Evolutionary conservation across 2,329 filamentous ascomycete genomes (phyloP), one percentile per base, ranked within the genome.

Genomic region (Colletotrichum sp.): DNA sequence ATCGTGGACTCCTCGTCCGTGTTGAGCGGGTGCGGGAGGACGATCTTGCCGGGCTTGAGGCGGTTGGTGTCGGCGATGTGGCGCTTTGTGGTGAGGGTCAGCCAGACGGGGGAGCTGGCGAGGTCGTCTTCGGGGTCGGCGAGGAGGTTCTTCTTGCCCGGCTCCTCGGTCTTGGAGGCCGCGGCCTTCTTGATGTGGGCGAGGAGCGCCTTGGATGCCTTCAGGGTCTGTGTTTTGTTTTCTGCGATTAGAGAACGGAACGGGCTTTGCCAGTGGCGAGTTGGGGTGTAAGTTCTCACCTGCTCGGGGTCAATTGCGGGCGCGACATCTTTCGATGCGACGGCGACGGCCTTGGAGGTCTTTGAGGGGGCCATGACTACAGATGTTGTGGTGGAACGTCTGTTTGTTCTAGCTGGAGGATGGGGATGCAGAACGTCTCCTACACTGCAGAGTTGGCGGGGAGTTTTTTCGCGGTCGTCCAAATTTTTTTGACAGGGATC

Each of bases 11-110:
- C 90, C 72, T 90, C 87, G 79, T 92, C 90, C 78, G 90, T 88
- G 86, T 95, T 93, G 78, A 98, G 90, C 12, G 94, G 89, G 85
- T 98, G 93, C 64, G 95, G 95, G 69, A 98, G 88, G 79, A 89
- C 81, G 81, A 98, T 95, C 87, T 96, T 98, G 84, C 91, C 91
- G 32, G 96, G 96, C 89, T 98, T 96, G 79, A 98, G 89, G 71
- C 92, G 91, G 83, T 92, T 92, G 85, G 95, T 94, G 86, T 98
- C 94, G 82, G 86, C 83, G 70, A 93, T 91, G 85, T 93, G 91
- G 79, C 89, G 89, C 87, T 94, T 94, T 78, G 92, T 93, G 68
- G 91, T 92, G 78, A 94, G 83, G 44, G 88, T 92, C 60, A 94
- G 87, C 90, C 90, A 93, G 82, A 94, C 85, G 64, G 91, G 91